These are phyloP conservation scores for Ophiocordyceps camponoti-leonardi DNA, from an alignment of 2,329 filamentous ascomycete species.

Conservation along the genomic window DNA sequence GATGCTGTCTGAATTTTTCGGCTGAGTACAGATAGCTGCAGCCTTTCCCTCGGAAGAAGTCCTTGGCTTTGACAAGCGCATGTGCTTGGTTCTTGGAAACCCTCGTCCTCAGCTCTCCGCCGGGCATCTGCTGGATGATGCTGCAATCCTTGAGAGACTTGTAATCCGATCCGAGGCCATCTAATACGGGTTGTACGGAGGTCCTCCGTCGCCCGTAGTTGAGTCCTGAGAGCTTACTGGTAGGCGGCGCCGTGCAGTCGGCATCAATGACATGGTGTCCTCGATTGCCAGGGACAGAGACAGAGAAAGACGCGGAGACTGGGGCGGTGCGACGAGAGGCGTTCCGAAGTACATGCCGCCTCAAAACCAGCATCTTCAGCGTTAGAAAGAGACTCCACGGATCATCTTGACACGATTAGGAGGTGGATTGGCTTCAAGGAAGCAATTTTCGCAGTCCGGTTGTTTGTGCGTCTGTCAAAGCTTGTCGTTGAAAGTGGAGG, in stretches of 20 bases:
- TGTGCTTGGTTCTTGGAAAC: conserved; percentile 7
- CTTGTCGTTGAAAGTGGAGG: background rate
- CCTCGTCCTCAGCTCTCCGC: conserved; percentile 3
- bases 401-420: no score
- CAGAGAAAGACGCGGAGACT: conserved; percentile 1
- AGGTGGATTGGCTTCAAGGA: no score
- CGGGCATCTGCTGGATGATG: conserved; percentile 4
- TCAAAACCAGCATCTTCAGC: background rate
- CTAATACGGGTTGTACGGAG: background rate
- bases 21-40: conserved; percentile 32
- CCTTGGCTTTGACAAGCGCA: conserved; percentile 10
- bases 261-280: background rate
- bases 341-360: background rate
- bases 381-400: no score
- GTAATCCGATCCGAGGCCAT: conserved; percentile 1
- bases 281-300: background rate
- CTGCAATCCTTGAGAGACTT: conserved; percentile 4
- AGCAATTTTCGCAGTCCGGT: no score
- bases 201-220: background rate
- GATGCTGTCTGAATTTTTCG: conserved; percentile 28
- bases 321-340: background rate
- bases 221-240: background rate
- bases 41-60: conserved; percentile 13
- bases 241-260: background rate
- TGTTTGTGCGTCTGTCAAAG: background rate